These are phyloP conservation scores for Casuarina equisetifolia DNA, from an alignment of 306 rosid species.

Conservation along the genomic window DNA sequence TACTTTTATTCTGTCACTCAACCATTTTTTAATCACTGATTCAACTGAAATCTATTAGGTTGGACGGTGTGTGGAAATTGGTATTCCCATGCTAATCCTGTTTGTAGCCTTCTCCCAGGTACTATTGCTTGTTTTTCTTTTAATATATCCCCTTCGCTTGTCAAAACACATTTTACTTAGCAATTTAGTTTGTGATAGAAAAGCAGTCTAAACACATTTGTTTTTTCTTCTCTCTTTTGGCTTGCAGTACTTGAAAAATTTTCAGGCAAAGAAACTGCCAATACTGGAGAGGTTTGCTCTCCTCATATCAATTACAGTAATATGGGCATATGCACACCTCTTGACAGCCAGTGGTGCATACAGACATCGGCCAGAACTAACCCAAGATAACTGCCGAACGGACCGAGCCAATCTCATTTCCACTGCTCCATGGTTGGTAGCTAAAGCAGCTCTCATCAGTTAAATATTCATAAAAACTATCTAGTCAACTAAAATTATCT, in stretches of 20 bases:
- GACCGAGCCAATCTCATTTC: slow-evolving; percentile 88
- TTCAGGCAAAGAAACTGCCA: slow-evolving; percentile 68
- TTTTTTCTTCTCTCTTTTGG: slow-evolving; percentile 13
- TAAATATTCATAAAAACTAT: slow-evolving; percentile 16
- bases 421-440: slow-evolving; percentile 91
- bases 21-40: not conserved
- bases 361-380: slow-evolving; percentile 70
- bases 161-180: not conserved
- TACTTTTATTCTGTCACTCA: not conserved
- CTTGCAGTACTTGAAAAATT: slow-evolving; percentile 80
- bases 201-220: slow-evolving; percentile 13
- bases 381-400: slow-evolving; percentile 82
- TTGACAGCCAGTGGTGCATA: slow-evolving; percentile 96
- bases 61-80: slow-evolving; percentile 94
- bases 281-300: slow-evolving; percentile 87
- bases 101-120: slow-evolving; percentile 91
- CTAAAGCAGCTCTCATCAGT: slow-evolving; percentile 14
- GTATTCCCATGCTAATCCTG: slow-evolving; percentile 88
- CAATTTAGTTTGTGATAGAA: not conserved
- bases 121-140: not conserved
- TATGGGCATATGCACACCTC: slow-evolving; percentile 99
- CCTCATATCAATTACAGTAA: slow-evolving; percentile 77
- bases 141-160: not conserved
- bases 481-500: no score
- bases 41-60: slow-evolving; percentile 53